A percentile compares a stretch with the other conserved stretches of the same genome.
Conservation (phyloP, 75 land plant species). For the Pseudotsuga menziesii region DNA sequence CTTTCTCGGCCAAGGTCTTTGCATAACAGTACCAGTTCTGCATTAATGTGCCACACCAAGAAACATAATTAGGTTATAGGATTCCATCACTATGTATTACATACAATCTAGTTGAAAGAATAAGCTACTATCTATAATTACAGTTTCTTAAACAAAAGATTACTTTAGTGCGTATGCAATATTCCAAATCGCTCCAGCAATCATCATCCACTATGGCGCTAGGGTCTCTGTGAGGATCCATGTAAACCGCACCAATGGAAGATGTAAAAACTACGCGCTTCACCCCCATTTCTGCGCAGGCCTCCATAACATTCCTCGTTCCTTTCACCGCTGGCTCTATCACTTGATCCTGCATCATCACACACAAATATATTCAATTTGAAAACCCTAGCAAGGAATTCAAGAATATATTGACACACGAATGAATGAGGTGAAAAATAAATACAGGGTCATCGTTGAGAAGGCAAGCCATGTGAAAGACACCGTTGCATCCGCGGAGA, state of each 20-base stretch:
- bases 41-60: background rate
- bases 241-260: slow-evolving; percentile 36
- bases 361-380: too few species aligned
- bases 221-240: slow-evolving; percentile 25
- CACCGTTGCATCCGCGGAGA: slow-evolving; percentile 30
- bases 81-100: too few species aligned
- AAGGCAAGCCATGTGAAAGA: slow-evolving; percentile 29
- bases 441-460: background rate
- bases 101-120: background rate
- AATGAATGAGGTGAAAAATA: too few species aligned
- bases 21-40: slow-evolving; percentile 1
- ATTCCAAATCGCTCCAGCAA: slow-evolving; percentile 51
- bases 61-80: too few species aligned
- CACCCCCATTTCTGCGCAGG: slow-evolving; percentile 25
- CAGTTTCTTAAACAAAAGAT: background rate
- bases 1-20: slow-evolving; percentile 26
- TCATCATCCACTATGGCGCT: slow-evolving; percentile 26
- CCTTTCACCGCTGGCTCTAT: slow-evolving; percentile 42
- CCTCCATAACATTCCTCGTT: slow-evolving; percentile 34
- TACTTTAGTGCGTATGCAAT: slow-evolving; percentile 38
- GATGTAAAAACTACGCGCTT: slow-evolving; percentile 46
- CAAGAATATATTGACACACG: too few species aligned
- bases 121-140: background rate
- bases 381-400: too few species aligned
- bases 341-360: slow-evolving; percentile 9